Base-by-base conservation (phyloP, 352 stramenopile species). In the Halophytophthora batemanensis region DNA sequence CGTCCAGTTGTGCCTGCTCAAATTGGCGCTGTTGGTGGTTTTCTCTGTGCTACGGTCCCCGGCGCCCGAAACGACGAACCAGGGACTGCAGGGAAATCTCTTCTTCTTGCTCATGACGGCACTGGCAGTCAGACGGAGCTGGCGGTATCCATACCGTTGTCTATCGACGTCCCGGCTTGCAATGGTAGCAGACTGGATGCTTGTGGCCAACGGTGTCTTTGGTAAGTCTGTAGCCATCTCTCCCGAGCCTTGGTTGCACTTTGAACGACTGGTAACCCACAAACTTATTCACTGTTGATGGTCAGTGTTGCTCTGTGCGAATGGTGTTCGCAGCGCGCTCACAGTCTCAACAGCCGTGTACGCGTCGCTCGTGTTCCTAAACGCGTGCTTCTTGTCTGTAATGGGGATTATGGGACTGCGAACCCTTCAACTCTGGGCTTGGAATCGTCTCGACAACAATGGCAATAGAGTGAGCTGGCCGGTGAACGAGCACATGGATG, bases 341-440 rank as follows among this genome's bases (percentile, higher is more conserved):
- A 90, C 76, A 6, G 79, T 90, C 0, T 64, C 76, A 17, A 86
- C 79, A 4, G 67, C 73, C 3, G 66, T 86, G 53, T 71, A 61
- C 10, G 48, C 66, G 13, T 77, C 64, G 5, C 36, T 90, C 12
- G 56, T 40, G 2, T 78, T 78, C 33, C 23, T 86, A n/a, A 86
- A 90, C 53, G 28, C 54, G 6, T 52, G 38, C 10, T 68, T 56
- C 21, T 21, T 82, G 1, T 21, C 54, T n/a, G 17, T 57, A 4
- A 45, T 77, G 14, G 45, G 31, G 2, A 23, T 77, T 13, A 45
- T 41, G 14, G 47, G 23, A 17, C 43, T 63, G n/a, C 43, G 31
- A 15, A 25, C 55, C 11, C 15, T 52, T 1, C 19, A 52, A 2
- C 6, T 62, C 44, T 29, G 23, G 60, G 21, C 31, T 45, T 2